Base-by-base conservation (phyloP, 768 basidiomycete species). In the Suillus paluster region DNA sequence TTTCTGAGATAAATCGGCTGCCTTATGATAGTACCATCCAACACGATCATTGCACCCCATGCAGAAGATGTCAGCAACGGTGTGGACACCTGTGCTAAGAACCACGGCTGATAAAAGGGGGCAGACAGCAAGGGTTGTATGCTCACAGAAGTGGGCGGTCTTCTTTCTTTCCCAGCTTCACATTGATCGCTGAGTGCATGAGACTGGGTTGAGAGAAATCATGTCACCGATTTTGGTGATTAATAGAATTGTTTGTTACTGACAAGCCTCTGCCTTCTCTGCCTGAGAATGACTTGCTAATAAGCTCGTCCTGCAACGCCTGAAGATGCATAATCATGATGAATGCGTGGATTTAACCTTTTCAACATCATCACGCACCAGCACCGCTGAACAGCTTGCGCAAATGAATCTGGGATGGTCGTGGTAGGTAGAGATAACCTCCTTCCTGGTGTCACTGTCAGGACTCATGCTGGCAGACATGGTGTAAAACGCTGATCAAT, bases 21-120 rank as follows among this genome's bases (percentile, higher is more conserved):
- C 91, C 70, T 88, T 90, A 72, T 91, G 86, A 67, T 94, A 94
- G 69, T 81, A 92, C 92, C 92, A 94, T 1, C 92, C 92, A 5
- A 94, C 61, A 39, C 90, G 82, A 17, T 90, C 90, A 60, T 88
- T 86, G 75, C 92, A 94, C 0, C 90, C 91, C 36, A 90, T 57
- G 68, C 92, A 94, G 70, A 85, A 93, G 1, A 87, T 84, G 70
- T 94, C 92, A 14, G 91, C 89, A 8, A 94, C 92, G 1, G 88
- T 88, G 65, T 94, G 91, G 5, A 90, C 83, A 5, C 92, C 92
- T 8, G 92, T 94, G 60, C 91, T 93, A 61, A 23, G 45, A 19
- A 64, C 19, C 39, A 56, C 15, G 0, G 21, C 21, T 25, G 38
- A 7, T 27, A 7, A 56, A 17, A 15, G 48, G 8, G 23, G 23